Evolutionary conservation across 1,284 basidiomycete species (phyloP).

Genomic region (Pterulicium gracile): DNA sequence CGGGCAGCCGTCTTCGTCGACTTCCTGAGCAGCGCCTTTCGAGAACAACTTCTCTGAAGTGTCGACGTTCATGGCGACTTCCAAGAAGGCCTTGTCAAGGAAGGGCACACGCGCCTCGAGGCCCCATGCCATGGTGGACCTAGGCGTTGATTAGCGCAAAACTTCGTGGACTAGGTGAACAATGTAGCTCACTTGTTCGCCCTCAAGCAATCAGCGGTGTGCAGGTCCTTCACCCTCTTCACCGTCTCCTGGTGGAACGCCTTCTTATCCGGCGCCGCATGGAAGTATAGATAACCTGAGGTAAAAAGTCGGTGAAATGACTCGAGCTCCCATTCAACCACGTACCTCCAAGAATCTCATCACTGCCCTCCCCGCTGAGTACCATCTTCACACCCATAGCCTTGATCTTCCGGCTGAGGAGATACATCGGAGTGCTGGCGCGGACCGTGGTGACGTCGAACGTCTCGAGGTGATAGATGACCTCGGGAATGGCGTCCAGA

Average conservation of each 20-base stretch:
- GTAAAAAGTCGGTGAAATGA: constrained; percentile 3
- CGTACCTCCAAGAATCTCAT: constrained; percentile 92
- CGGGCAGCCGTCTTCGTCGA: constrained; percentile 79
- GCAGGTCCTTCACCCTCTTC: constrained; percentile 93
- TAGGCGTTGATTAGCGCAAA: constrained; percentile 19
- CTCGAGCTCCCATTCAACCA: constrained; percentile 8
- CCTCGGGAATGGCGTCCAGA: constrained; percentile 93
- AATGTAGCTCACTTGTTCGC: constrained; percentile 76
- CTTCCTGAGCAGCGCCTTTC: constrained; percentile 69
- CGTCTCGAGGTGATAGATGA: constrained; percentile 98
- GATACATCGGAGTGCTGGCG: constrained; percentile 96
- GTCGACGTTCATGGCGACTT: constrained; percentile 88
- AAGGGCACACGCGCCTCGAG: constrained; percentile 98
- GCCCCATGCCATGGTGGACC: constrained; percentile 99
- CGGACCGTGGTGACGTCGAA: constrained; percentile 99
- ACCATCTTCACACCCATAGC: constrained; percentile 99
- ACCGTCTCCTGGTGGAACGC: constrained; percentile 97
- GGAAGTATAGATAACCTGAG: constrained; percentile 97
- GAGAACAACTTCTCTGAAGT: constrained; percentile 85
- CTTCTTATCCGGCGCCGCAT: constrained; percentile 84
- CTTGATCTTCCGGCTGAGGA: constrained; percentile 97
- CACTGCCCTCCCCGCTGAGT: constrained; percentile 93
- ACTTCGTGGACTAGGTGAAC: constrained; percentile 4
- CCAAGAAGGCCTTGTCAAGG: constrained; percentile 95
- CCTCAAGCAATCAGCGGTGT: constrained; percentile 94